Evolutionary conservation across 768 basidiomycete genomes (phyloP).

Genomic region (Cystoderma amianthinum): DNA sequence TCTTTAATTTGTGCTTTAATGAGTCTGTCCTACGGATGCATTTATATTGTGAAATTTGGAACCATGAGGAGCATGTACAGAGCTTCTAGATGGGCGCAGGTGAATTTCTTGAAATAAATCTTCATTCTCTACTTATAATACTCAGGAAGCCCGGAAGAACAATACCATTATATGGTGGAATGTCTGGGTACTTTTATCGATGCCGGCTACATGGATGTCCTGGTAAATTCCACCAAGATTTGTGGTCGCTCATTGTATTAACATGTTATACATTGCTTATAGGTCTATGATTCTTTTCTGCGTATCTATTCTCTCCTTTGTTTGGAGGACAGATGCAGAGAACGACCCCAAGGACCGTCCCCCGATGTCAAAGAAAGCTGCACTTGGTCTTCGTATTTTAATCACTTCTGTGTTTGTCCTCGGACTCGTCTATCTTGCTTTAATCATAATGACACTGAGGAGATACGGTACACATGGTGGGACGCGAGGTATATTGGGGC

Average conservation of each 20-base stretch:
- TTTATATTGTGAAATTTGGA: constrained; percentile 53
- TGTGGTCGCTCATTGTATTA: not conserved
- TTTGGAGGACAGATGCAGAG: constrained; percentile 5
- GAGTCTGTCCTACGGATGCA: constrained; percentile 53
- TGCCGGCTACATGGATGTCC: constrained; percentile 2
- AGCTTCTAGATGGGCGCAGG: constrained; percentile 57
- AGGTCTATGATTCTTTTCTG: constrained; percentile 6
- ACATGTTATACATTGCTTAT: constrained; percentile 3
- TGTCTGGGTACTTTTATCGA: constrained; percentile 3
- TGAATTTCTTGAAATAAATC: constrained; percentile 10
- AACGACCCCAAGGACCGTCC: not conserved
- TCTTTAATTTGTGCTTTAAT: constrained; percentile 51
- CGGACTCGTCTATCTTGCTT: not conserved
- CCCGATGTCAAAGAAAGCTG: not conserved
- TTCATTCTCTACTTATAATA: not conserved
- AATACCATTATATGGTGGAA: not conserved
- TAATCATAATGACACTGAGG: not conserved
- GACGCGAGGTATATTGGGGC: not conserved
- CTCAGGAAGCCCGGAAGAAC: not conserved
- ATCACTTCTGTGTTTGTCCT: not conserved
- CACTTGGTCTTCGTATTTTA: constrained; percentile 1
- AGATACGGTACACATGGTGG: not conserved
- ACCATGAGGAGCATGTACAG: constrained; percentile 57
- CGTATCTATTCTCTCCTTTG: constrained; percentile 5
- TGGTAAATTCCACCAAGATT: not conserved